phyloP scores from a whole-genome alignment of 2,329 filamentous ascomycete species.

The Neocatenulostroma microsporum region DNA sequence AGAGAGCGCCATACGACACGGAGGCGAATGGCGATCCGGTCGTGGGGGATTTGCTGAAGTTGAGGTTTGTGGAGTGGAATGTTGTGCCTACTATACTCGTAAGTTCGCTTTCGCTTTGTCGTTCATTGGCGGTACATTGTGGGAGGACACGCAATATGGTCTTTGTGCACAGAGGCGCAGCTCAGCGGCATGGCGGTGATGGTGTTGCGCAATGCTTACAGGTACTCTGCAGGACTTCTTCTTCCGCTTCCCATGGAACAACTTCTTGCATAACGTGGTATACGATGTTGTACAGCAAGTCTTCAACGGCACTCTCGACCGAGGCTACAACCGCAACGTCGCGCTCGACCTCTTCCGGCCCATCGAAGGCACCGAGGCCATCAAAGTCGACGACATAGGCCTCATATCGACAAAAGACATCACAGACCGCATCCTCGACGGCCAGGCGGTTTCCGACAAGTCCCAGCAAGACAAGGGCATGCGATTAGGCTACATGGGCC shows the following conservation, averaged over 20 bases:
- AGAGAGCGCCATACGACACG: constrained; percentile 43
- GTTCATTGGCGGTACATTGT: no score
- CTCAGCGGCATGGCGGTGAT: no score
- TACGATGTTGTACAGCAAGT: constrained; percentile 99
- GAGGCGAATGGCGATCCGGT: constrained; percentile 62
- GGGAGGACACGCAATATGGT: no score
- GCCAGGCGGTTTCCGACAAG: constrained; percentile 78
- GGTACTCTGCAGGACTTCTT: constrained; percentile 68
- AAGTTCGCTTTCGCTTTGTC: no score
- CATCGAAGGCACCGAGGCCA: constrained; percentile 14
- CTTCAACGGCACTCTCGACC: constrained; percentile 96
- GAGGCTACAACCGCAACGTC: constrained; percentile 81
- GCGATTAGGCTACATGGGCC: constrained; percentile 96
- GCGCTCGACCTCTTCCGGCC: constrained; percentile 74
- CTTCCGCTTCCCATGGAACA: constrained; percentile 98
- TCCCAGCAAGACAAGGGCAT: constrained; percentile 78
- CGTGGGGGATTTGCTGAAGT: constrained; percentile 90
- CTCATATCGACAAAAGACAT: constrained; percentile 66
- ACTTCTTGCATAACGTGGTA: constrained; percentile 97
- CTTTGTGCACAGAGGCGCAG: no score
- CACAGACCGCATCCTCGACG: constrained; percentile 84
- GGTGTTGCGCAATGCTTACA: constrained; percentile 5
- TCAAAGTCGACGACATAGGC: constrained; percentile 18
- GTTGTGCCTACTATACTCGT: constrained; percentile 95
- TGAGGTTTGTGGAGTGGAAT: constrained; percentile 88